Percentiles rank a stretch among this genome's conserved stretches.
Conservation (phyloP, 495 filamentous ascomycete species). For the Penicillium mononematosum region DNA sequence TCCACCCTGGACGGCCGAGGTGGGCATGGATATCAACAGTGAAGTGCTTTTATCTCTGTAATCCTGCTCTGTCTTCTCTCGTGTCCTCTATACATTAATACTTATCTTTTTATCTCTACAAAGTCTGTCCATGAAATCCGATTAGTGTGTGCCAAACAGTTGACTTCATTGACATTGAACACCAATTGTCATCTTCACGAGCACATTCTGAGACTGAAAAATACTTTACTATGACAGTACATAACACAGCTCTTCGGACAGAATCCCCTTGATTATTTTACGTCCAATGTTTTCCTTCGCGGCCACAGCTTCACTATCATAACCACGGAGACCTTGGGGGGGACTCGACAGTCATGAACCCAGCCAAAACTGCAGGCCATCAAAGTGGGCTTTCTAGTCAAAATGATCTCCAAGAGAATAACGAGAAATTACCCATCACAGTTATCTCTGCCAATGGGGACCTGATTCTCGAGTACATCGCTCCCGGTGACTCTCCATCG, state of each 20-base stretch:
- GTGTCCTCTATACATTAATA: neutral
- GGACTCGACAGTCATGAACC: conserved; percentile 1
- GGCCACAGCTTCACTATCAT: neutral
- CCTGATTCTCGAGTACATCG: conserved; percentile 37
- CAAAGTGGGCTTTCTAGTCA: neutral
- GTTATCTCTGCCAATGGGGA: conserved; percentile 35
- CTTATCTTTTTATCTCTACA: neutral
- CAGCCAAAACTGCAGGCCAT: conserved; percentile 2
- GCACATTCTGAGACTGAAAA: neutral
- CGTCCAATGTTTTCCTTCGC: neutral
- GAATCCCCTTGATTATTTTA: neutral
- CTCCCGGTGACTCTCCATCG: conserved; percentile 6
- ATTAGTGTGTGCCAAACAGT: neutral
- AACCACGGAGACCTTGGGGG: neutral
- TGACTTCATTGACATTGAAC: neutral
- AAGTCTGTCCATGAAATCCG: neutral
- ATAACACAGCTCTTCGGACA: neutral
- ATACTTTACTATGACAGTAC: neutral
- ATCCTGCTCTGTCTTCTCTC: neutral
- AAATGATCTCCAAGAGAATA: neutral
- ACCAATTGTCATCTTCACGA: conserved; percentile 1
- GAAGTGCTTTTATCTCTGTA: neutral
- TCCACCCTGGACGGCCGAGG: neutral
- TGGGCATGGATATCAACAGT: conserved; percentile 7
- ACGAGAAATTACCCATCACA: neutral